Evolutionary conservation across 768 basidiomycete genomes (phyloP), one percentile per base, ranked within the genome.

Genomic region (Trametes maxima): DNA sequence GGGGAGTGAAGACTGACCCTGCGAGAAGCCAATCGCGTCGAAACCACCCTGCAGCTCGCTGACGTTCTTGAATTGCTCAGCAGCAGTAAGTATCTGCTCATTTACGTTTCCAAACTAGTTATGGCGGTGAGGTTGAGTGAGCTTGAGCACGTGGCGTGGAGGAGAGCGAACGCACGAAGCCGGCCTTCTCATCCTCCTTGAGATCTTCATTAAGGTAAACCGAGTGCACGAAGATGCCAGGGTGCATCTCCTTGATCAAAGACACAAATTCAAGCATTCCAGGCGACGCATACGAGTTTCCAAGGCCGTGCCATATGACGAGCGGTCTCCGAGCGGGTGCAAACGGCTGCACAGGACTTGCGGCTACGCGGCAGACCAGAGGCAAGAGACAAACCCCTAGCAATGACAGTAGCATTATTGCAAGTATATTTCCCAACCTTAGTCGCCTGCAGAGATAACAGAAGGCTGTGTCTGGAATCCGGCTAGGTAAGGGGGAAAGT

Each of bases 11-110:
- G 17, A 54, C 70, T n/a, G 54, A 73, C 88, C 92, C 82, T 95
- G 93, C 0, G 92, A 94, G 73, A 95, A 88, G 0, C 93, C 93
- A 53, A 95, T 86, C 16, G 89, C 93, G 69, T 94, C 92, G 66
- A 94, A 95, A 2, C 93, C 93, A 28, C 68, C 68, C 49, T 77
- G 62, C 16, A 95, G 80, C 67, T 93, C 86, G 0, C 84, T 79
- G 36, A 94, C 80, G 1, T 73, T 78, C 33, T 78, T 75, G 3
- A 95, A 75, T 69, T 94, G 90, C 28, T 79, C 76, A 14, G 88
- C 80, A 6, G 89, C 92, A 33, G 80, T 40, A 21, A 78, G 80
- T 4, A 95, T 67, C 69, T 95, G 93, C 5, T 84, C 79, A 57
- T 91, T 80, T 40, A 92, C 81, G 60, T 90, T 86, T 45, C 93